phyloP scores from a whole-genome alignment of 208 protist species.

The Trypanosoma boissoni region DNA sequence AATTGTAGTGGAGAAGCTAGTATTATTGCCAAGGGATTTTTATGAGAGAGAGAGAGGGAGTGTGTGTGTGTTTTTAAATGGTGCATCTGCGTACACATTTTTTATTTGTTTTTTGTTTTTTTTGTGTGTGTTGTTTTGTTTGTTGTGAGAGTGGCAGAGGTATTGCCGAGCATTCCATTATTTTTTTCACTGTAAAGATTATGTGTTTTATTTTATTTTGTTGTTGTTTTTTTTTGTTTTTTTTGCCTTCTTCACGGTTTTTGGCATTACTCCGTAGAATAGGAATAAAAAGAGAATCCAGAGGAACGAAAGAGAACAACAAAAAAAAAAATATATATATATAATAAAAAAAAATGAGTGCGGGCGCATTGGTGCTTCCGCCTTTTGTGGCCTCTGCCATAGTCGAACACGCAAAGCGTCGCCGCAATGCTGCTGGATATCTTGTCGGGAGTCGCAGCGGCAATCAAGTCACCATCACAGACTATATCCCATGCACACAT shows the following conservation, averaged over 20 bases:
- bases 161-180: background rate
- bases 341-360: background rate
- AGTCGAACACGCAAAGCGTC: slow-evolving; percentile 82
- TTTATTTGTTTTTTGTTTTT: slow-evolving; percentile 7
- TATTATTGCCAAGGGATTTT: background rate
- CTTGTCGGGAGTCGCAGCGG: slow-evolving; percentile 50
- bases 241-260: slow-evolving; percentile 13
- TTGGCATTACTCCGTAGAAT: slow-evolving; percentile 9
- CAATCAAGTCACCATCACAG: slow-evolving; percentile 48
- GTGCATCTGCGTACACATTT: background rate
- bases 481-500: slow-evolving; percentile 76
- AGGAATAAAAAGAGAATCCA: slow-evolving; percentile 11
- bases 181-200: slow-evolving; percentile 6
- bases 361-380: slow-evolving; percentile 34
- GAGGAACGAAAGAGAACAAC: slow-evolving; percentile 4
- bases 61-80: too few species aligned
- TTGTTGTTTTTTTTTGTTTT: slow-evolving; percentile 9
- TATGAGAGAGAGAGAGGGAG: too few species aligned
- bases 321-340: slow-evolving; percentile 11
- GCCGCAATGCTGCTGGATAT: slow-evolving; percentile 53
- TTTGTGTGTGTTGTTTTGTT: slow-evolving; percentile 15
- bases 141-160: background rate
- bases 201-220: background rate
- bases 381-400: slow-evolving; percentile 79
- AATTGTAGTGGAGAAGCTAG: background rate